Percentiles rank a stretch among this genome's conserved stretches.
Conservation (phyloP, 108 stramenopile genomes). For the Epithemia pelagica region DNA sequence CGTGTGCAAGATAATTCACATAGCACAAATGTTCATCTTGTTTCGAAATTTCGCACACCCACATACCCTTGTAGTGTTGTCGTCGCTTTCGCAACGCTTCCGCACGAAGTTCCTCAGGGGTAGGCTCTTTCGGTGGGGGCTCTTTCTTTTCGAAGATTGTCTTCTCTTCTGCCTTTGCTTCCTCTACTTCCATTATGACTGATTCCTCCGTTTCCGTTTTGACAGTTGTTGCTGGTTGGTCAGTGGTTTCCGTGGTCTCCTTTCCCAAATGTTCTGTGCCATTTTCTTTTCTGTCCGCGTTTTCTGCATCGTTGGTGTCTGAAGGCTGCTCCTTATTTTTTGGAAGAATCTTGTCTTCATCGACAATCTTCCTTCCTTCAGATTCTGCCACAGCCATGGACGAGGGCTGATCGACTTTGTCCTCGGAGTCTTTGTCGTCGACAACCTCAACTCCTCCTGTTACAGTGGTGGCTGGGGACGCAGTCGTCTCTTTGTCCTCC, state of each 20-base stretch:
- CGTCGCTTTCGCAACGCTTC: not conserved
- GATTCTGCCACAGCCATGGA: not conserved
- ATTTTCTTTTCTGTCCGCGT: not conserved
- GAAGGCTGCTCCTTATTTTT: not conserved
- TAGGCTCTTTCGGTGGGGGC: not conserved
- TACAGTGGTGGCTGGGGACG: not conserved
- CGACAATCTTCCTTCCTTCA: not conserved
- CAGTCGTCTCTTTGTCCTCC: not conserved
- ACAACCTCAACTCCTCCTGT: not conserved
- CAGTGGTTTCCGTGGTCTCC: not conserved
- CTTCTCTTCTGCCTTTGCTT: not conserved
- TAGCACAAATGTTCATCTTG: not conserved
- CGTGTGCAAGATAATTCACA: not conserved
- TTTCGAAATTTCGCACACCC: not conserved
- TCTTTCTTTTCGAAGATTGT: not conserved
- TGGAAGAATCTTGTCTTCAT: not conserved
- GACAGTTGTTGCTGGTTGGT: not conserved
- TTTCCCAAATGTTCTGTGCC: not conserved
- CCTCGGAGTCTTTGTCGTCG: not conserved
- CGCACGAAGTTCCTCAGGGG: not conserved
- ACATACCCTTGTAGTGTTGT: not conserved
- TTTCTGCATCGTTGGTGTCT: not conserved
- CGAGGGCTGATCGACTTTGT: not conserved
- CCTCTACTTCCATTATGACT: not conserved
- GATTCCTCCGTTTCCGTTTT: not conserved